Evolutionary conservation across 2,329 filamentous ascomycete genomes (phyloP), one percentile per base, ranked within the genome.

Genomic region (Endoconidiophora laricicola): DNA sequence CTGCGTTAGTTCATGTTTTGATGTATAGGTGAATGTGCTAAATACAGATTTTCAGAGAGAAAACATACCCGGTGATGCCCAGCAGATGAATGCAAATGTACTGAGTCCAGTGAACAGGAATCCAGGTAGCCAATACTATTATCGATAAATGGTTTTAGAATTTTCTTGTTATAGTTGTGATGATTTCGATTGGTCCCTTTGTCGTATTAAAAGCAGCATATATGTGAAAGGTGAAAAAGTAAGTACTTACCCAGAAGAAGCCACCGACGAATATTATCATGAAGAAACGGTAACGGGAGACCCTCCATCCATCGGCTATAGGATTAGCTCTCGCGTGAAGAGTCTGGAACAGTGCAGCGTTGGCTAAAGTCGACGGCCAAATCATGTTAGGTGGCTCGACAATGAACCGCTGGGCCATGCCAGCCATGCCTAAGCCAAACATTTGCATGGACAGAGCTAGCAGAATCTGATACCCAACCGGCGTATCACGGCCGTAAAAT

Each of bases 241-340:
- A 6, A 64, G 63, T 16, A 33, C 23, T 29, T 63, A 14, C 63
- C 26, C 36, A 72, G 33, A 69, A 58, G 53, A 69, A 70, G 22
- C 72, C 69, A 14, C 63, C 71, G 22, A 63, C 58, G 55, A 73
- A 72, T 26, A 78, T 66, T 55, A 72, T 72, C 51, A 79, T 58
- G 63, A 81, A 83, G 60, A 74, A 75, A 54, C 69, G 69, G 60
- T 79, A 81, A 47, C 78, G 72, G 14, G 74, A 71, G 44, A 82
- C 70, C 26, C 58, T 69, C 79, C 79, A 83, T 39, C 79, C 78
- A 56, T 68, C 70, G 49, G 69, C 70, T 44, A 64, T 58, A 1
- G 72, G 69, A 55, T 74, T 66, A 3, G 64, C 64, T 56, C 68
- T 65, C 48, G 69, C 66, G 55, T 69, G 67, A 37, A 69, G 63